Evolutionary conservation across 202 grass and related monocot genomes (phyloP).

Genomic region (Cymbopogon flexuosus): DNA sequence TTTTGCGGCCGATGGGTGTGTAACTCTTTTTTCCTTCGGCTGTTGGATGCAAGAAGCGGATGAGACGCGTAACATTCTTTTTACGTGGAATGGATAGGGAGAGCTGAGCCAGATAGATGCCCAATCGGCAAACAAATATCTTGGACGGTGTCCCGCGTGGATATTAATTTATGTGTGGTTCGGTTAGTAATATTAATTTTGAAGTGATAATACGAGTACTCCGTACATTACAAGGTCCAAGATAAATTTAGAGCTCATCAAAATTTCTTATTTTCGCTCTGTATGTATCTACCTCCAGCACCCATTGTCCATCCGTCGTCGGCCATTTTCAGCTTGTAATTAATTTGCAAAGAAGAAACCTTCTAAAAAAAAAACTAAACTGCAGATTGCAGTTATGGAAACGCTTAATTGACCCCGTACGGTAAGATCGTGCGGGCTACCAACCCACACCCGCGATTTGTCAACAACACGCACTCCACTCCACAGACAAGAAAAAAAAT

Average conservation of each 20-base stretch:
- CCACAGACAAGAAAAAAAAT: neutral
- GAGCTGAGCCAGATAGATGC: neutral
- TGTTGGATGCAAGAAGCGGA: neutral
- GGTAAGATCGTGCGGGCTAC: slow-evolving; percentile 8
- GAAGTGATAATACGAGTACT: too few species aligned
- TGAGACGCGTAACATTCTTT: slow-evolving; percentile 10
- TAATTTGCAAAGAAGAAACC: too few species aligned
- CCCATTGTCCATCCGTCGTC: neutral
- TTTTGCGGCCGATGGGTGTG: neutral
- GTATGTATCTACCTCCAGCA: neutral
- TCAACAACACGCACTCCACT: neutral
- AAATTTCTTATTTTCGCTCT: too few species aligned
- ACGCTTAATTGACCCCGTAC: neutral
- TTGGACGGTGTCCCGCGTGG: neutral
- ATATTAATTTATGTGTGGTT: too few species aligned
- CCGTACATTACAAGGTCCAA: too few species aligned
- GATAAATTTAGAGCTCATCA: too few species aligned
- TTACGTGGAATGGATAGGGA: neutral
- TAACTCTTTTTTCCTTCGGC: too few species aligned
- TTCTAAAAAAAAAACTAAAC: neutral
- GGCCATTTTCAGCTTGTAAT: neutral
- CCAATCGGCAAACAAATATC: neutral
- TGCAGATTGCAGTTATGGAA: neutral
- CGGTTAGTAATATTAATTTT: too few species aligned
- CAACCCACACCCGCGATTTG: neutral